Base-by-base conservation (phyloP, 148 eudicot genomes). In the Salicornia ramosissima region DNA sequence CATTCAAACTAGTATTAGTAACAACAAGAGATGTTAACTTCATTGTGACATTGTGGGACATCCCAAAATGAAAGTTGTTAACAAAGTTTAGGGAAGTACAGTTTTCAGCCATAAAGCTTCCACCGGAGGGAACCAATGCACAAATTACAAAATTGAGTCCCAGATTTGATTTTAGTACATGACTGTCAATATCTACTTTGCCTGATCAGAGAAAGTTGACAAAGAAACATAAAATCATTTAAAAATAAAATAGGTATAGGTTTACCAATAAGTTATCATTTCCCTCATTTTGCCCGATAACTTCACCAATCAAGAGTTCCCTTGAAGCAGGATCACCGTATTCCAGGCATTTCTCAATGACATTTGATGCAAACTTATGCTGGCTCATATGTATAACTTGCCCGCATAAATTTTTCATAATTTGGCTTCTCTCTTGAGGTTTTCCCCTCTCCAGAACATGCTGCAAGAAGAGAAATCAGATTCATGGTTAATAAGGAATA, bases 291-390 rank as follows among this genome's bases (percentile, higher is more conserved):
- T 67, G 52, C 26, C 96, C 91, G 33, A 90, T 76, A 55, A 87
- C 85, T 78, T 87, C 91, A 56, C 60, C 81, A 53, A 87, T 81
- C 57, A 90, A 60, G 72, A 78, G 74, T 68, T 82, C 91, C 74
- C 86, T 78, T 52, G 82, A 77, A 49, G 71, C 71, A 66, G 86
- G 68, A 63, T 86, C 86, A 45, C 88, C 85, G 73, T 82, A 81
- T 56, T 84, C 86, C 69, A 90, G 74, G 71, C 96, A 90, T 72
- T 87, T 90, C 66, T 87, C 96, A 52, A 90, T 72, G 33, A 89
- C 96, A 76, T 89, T 89, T 15, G 96, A 89, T 5, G 96, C 96
- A 78, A 87, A 89, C 77, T 87, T 89, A 69, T 89, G 91, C 79
- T 89, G 96, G 83, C 96, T 89, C 87, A 89, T 77, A 71, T 85